These are phyloP conservation scores for Kitagawia praeruptora DNA, from an alignment of 129 eudicot species.

Conservation along the genomic window DNA sequence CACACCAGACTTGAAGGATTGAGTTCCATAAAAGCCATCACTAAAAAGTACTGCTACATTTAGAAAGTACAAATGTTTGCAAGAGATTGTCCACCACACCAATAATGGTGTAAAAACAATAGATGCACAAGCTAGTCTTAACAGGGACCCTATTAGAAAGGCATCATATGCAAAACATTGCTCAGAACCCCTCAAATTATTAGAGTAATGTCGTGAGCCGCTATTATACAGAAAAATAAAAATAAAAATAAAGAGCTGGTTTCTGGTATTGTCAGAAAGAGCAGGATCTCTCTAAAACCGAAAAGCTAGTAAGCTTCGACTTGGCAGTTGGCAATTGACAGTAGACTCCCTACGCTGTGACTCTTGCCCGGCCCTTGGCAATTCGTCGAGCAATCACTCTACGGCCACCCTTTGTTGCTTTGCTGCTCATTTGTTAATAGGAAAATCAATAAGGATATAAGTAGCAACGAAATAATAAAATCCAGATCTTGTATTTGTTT, in stretches of 20 bases:
- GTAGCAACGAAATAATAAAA: background rate
- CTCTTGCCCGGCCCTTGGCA: constrained; percentile 84
- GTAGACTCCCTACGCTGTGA: constrained; percentile 50
- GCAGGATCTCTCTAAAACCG: background rate
- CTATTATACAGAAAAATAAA: background rate
- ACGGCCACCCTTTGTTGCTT: constrained; percentile 89
- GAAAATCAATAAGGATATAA: background rate
- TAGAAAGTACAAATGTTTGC: background rate
- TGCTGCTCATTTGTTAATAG: constrained; percentile 38
- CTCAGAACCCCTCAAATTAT: constrained; percentile 1
- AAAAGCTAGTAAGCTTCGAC: constrained; percentile 11
- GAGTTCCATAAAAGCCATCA: background rate
- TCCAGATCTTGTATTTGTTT: background rate
- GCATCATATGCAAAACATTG: background rate
- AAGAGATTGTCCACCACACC: background rate
- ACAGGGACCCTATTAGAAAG: background rate
- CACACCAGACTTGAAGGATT: background rate
- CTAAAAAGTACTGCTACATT: background rate
- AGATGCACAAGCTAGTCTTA: background rate
- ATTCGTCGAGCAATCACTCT: constrained; percentile 90
- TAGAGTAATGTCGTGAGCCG: background rate
- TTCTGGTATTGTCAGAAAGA: background rate
- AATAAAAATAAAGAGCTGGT: background rate
- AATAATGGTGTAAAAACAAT: background rate
- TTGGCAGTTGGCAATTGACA: constrained; percentile 5